Evolutionary conservation across 768 basidiomycete species (phyloP).

Genomic region (Hypholoma fasciculare): DNA sequence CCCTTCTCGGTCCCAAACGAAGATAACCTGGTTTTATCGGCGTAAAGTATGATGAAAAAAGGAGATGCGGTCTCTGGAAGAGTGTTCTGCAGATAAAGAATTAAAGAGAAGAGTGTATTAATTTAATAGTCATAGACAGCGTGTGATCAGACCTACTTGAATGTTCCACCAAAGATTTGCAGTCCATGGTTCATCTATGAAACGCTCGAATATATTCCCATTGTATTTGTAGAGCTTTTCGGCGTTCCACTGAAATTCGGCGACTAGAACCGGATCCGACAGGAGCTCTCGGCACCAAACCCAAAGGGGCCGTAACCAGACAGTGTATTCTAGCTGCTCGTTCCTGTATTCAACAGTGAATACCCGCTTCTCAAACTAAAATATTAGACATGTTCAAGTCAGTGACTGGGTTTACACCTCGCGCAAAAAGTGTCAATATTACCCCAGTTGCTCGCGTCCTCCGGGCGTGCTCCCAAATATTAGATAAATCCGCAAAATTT

Average conservation of each 20-base stretch:
- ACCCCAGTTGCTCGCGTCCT: slow-evolving; percentile 8
- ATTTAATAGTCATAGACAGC: no score
- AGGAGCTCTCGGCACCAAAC: slow-evolving; percentile 23
- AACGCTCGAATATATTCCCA: slow-evolving; percentile 24
- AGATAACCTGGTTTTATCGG: slow-evolving; percentile 39
- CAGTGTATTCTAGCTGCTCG: not conserved
- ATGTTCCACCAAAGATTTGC: slow-evolving; percentile 34
- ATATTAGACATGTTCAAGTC: no score
- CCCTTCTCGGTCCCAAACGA: slow-evolving; percentile 36
- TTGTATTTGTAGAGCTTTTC: slow-evolving; percentile 23
- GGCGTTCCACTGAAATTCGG: slow-evolving; percentile 20
- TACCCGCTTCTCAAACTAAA: slow-evolving; percentile 9
- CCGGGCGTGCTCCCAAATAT: slow-evolving; percentile 19
- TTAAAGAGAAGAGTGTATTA: no score
- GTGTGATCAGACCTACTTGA: slow-evolving; percentile 37
- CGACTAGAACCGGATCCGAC: slow-evolving; percentile 17
- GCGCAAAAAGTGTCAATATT: no score
- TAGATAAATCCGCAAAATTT: slow-evolving; percentile 13
- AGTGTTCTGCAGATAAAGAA: not conserved
- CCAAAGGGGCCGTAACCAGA: slow-evolving; percentile 8
- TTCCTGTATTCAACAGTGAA: slow-evolving; percentile 8
- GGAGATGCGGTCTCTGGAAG: slow-evolving; percentile 25
- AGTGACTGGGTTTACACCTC: no score
- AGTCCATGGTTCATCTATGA: slow-evolving; percentile 38
- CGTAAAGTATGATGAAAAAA: slow-evolving; percentile 35